Evolutionary conservation across 1,284 basidiomycete species (phyloP), one percentile per base, ranked within the genome.

Genomic region (Apiotrichum akiyoshidainum): DNA sequence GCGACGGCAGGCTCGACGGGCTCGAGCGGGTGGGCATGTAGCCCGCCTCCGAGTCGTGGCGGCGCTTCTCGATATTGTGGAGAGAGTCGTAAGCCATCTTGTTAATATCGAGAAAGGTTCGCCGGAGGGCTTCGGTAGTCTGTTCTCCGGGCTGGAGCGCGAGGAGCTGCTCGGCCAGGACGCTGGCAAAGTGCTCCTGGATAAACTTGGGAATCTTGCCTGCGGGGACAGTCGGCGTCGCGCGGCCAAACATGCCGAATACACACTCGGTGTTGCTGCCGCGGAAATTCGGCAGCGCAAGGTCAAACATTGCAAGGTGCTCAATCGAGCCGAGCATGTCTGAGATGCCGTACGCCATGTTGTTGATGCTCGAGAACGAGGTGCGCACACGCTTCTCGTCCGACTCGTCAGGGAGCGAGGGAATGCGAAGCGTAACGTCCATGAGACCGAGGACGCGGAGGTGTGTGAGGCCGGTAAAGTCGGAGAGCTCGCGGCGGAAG

Each of bases 291-390:
- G 89, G 88, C n/a, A 92, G 85, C 8, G 95, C 94, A 22, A 98
- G 83, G 75, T 99, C 95, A 65, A 96, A 85, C 86, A 96, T 92
- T 54, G 86, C 89, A 44, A 98, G 83, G 54, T 86, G 83, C 52
- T 90, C 88, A 54, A 74, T 68, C 59, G 81, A 81, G 37, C 93
- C 92, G 40, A 99, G 81, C n/a, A 90, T 90, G 73, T 99, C 95
- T 0, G 95, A 90, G 59, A 99, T 96, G 12, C 95, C 96, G 70
- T 99, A 99, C 17, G 88, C 87, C 91, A 99, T 92, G 59, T 86
- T 86, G 78, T 91, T 91, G 63, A 98, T 87, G 54, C 91, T 89
- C 3, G 91, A 92, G 47, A 88, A 83, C 8, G 94, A 95, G 0
- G 93, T 96, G 48, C 96, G 88, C 6, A 99, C 88, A 10, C 96